A percentile compares a stretch with the other conserved stretches of the same genome.
These are phyloP conservation scores for Aspergillus taichungensis DNA, from an alignment of 495 filamentous ascomycete species.

Conservation along the genomic window DNA sequence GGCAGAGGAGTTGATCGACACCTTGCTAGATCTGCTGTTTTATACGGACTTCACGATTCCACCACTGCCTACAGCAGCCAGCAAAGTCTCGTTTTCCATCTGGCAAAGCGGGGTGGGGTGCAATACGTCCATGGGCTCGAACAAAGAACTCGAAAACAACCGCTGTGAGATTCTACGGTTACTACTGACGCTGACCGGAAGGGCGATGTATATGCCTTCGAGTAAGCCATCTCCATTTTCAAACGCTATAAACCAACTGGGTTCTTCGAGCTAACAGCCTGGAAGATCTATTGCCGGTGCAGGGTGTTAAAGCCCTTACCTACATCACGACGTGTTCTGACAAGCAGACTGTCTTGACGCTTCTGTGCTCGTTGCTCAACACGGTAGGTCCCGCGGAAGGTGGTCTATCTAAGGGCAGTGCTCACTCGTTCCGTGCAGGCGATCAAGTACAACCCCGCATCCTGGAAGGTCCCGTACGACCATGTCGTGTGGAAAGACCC, in stretches of 20 bases:
- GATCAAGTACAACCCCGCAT: conserved; percentile 92
- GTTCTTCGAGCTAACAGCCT: conserved; percentile 10
- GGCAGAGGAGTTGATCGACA: conserved; percentile 90
- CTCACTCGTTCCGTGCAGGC: conserved; percentile 43
- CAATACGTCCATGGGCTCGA: conserved; percentile 79
- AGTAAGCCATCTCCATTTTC: conserved; percentile 34
- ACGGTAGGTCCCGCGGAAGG: conserved; percentile 53
- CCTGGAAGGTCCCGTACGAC: conserved; percentile 92
- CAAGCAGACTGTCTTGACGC: conserved; percentile 82
- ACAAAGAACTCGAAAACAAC: conserved; percentile 84
- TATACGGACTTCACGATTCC: conserved; percentile 84
- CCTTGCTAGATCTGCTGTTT: conserved; percentile 83
- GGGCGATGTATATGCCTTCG: conserved; percentile 87
- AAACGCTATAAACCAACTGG: neutral
- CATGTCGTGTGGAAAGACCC: conserved; percentile 88
- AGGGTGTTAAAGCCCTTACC: conserved; percentile 78
- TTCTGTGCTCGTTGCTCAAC: conserved; percentile 88
- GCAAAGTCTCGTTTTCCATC: conserved; percentile 85
- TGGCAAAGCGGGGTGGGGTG: conserved; percentile 98
- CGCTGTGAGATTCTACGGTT: conserved; percentile 83
- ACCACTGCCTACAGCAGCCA: conserved; percentile 50
- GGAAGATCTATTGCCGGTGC: conserved; percentile 64
- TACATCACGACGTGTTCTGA: conserved; percentile 82
- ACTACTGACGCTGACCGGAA: conserved; percentile 75
- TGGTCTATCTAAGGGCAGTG: neutral